Base-by-base conservation (phyloP, 2,329 filamentous ascomycete genomes). In the Beauveria caledonica region DNA sequence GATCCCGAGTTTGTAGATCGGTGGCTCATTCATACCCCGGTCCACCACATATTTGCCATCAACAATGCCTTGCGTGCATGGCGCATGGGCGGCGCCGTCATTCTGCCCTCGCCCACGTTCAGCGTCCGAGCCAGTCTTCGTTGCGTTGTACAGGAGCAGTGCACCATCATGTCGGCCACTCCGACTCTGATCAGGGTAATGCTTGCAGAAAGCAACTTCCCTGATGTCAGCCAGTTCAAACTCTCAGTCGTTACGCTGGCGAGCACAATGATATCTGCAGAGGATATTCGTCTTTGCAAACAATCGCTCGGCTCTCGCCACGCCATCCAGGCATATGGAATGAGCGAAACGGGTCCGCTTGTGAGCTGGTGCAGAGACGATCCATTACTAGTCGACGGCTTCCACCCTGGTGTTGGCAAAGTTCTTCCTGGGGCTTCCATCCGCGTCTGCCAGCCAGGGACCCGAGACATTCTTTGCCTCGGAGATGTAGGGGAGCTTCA, bases 271-370 rank as follows among this genome's bases (percentile, higher is more conserved):
- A 72, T 75, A 49, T 53, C 62, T 1, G 60, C 63, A 5, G 67
- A 71, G 10, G 72, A 75, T 29, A 68, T 76, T 6, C 60, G 62
- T 1, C 66, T 72, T 0, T 75, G 73, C 39, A 65, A 66, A 6
- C 45, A 70, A 11, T 67, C 64, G 1, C 64, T 76, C 0, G 73
- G 73, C 0, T 69, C 71, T 3, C 61, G 64, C 33, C 64, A 68
- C 44, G 70, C 69, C 1, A 70, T 72, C n/a, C 72, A 75, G 49
- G 72, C 69, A 11, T 79, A 77, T 63, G 76, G 77, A 1, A 77
- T 80, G 77, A 78, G 74, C 23, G 77, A 79, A 62, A 74, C 73
- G 2, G 74, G 73, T 13, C 75, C 74, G 1, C 65, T 76, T 3
- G 66, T 77, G 33, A 76, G 74, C n/a, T 78, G 74, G 74, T 65